phyloP scores from a whole-genome alignment of 2,329 filamentous ascomycete genomes.

The Arthrobotrys musiformis region DNA sequence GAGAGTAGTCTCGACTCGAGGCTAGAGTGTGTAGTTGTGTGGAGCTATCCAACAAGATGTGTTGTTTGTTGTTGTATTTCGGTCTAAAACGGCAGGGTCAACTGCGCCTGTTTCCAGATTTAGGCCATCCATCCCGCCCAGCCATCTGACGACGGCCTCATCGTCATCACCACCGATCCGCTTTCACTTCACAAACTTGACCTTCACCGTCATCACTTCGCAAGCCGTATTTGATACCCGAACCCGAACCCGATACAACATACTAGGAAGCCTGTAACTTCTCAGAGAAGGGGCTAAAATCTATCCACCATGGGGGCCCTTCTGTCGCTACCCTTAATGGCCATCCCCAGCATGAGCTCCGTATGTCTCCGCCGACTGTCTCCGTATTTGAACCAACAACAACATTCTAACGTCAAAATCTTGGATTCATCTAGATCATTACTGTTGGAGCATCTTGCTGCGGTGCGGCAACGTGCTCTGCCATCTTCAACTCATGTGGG shows the following conservation, averaged over 20 bases:
- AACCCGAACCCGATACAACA: not conserved
- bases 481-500: constrained; percentile 92
- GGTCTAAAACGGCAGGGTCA: not conserved
- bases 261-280: not conserved
- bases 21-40: not conserved
- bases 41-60: not conserved
- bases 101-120: constrained; percentile 49
- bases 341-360: constrained; percentile 83
- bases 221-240: not conserved
- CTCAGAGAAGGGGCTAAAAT: constrained; percentile 6
- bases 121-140: constrained; percentile 32
- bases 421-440: constrained; percentile 69
- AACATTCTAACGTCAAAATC: constrained; percentile 44
- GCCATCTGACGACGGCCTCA: constrained; percentile 38
- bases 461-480: constrained; percentile 94
- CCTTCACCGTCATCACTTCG: not conserved
- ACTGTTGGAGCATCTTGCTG: constrained; percentile 90
- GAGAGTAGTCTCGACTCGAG: too few species aligned
- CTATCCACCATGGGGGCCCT: constrained; percentile 80
- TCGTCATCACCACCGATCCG: constrained; percentile 26
- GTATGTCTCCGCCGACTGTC: constrained; percentile 68
- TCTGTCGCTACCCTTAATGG: constrained; percentile 87
- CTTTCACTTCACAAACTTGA: constrained; percentile 5
- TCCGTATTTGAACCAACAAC: constrained; percentile 15
- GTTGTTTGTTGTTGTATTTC: constrained; percentile 12